These are phyloP conservation scores for Pythium phragmitis DNA, from an alignment of 352 stramenopile species.

Conservation along the genomic window DNA sequence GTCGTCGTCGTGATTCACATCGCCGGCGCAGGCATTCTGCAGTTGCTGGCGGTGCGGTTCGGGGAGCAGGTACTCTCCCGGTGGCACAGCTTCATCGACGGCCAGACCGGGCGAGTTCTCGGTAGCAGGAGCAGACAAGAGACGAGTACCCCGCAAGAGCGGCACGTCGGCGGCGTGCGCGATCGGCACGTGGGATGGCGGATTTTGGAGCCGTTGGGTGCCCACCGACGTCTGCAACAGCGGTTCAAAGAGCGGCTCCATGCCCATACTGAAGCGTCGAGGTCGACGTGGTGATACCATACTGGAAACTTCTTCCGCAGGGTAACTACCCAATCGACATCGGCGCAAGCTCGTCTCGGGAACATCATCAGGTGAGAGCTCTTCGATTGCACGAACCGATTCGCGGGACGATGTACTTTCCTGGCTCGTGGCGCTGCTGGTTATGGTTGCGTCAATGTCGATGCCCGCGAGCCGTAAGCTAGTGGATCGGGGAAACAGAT, in stretches of 20 bases:
- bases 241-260: conserved; percentile 79
- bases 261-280: conserved; percentile 47
- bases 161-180: not conserved
- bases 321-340: not conserved
- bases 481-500: conserved; percentile 11
- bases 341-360: conserved; percentile 21
- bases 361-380: conserved; percentile 25
- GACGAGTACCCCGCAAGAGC: conserved; percentile 9
- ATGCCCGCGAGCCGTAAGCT: not conserved
- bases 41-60: conserved; percentile 41
- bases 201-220: conserved; percentile 46
- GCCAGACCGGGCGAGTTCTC: conserved; percentile 3
- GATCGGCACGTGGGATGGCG: not conserved
- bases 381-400: conserved; percentile 23
- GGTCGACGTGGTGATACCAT: conserved; percentile 26
- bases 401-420: conserved; percentile 17
- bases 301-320: not conserved
- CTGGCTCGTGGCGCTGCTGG: conserved; percentile 18
- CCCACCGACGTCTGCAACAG: conserved; percentile 64
- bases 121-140: conserved; percentile 15
- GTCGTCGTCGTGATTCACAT: conserved; percentile 20
- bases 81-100: conserved; percentile 11
- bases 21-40: conserved; percentile 45
- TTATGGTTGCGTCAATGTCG: conserved; percentile 4
- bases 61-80: conserved; percentile 14